Base-by-base conservation (phyloP, 345 rosid genomes). In the Dipteronia dyeriana region DNA sequence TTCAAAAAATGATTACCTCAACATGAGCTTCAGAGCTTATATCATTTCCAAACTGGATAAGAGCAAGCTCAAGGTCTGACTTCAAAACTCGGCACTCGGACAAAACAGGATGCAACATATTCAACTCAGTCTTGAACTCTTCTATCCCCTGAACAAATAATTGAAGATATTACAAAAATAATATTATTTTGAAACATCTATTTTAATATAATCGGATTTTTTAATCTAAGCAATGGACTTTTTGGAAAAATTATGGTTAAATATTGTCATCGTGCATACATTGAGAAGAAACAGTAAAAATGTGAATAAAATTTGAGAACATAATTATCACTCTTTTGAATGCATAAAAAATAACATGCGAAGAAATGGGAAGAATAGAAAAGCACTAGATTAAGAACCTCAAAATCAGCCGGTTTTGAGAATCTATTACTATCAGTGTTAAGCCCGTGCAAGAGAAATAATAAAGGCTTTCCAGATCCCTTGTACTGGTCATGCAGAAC, bases 1-100 rank as follows among this genome's bases (percentile, higher is more conserved):
- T 59, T 22, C 9, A 29, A 20, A 22, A 70, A 70, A 68, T 23
- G 8, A 25, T 73, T 77, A 94, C 98, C 98, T 95, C 90, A 29
- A 93, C 83, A 79, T 93, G 98, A 81, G 97, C 98, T 85, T 95
- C 98, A 34, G 98, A 95, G 83, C 98, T 95, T 79, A 95, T 95
- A 77, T 90, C 95, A 83, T 93, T 93, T 60, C 97, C 98, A 91
- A 93, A 93, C 78, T 95, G 95, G 84, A 95, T 83, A 75, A 93
- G 76, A 57, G 89, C 87, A 86, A 95, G 94, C 91, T 95, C 99
- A 79, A 88, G 73, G 69, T 83, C 86, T 66, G 97, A 91, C 89
- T 93, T 95, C 65, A 84, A 25, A 75, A 93, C 99, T 64, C 98
- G 97, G 79, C 99, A 95, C 82, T 95, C 99, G 67, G 97, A 87